Base-by-base conservation (phyloP, 2,329 filamentous ascomycete genomes). In the Emergomyces orientalis region DNA sequence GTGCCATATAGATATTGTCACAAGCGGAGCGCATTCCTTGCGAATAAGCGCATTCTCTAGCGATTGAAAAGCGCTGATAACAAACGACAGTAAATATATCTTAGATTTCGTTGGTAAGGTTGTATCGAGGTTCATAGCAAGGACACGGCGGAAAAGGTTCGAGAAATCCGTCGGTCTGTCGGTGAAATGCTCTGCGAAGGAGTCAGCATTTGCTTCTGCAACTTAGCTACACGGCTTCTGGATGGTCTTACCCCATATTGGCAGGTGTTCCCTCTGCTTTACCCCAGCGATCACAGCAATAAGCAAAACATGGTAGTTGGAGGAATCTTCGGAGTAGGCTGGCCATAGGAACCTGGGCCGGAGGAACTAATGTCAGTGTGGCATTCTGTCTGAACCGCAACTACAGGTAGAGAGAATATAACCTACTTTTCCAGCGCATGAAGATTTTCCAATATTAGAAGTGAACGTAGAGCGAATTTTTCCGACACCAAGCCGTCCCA, bases 1-100 rank as follows among this genome's bases (percentile, higher is more conserved):
- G 71, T 97, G 90, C 94, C 94, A 99, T 69, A 94, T 91, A 0
- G 90, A 88, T 69, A 99, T 96, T 14, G 91, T 94, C 25, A 99
- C 93, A 60, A 99, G 80, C 1, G 95, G 91, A 7, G 93, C 94
- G 75, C 94, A 97, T 79, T 99, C 94, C 75, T 97, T 97, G 66
- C 94, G 87, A 59, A 99, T 89, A 62, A 96, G 84, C 45, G 85
- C 84, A 72, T 87, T 92, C 74, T 99, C 95, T 39, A 99, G 81
- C 56, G 91, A 97, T 75, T 97, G 92, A 73, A 97, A 99, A 43
- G 93, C 90, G 67, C 88, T 86, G 59, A 96, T 95, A 65, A 97
- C 82, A 75, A 97, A 97, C 30, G 85, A 88, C 27, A 99, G 80
- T n/a, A 97, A 84, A 60, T 96, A 87, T 9, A 88, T 89, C 65